A percentile compares a stretch with the other conserved stretches of the same genome.
Conservation (phyloP, 2,329 filamentous ascomycete genomes). For the Teratosphaeriaceae sp. region DNA sequence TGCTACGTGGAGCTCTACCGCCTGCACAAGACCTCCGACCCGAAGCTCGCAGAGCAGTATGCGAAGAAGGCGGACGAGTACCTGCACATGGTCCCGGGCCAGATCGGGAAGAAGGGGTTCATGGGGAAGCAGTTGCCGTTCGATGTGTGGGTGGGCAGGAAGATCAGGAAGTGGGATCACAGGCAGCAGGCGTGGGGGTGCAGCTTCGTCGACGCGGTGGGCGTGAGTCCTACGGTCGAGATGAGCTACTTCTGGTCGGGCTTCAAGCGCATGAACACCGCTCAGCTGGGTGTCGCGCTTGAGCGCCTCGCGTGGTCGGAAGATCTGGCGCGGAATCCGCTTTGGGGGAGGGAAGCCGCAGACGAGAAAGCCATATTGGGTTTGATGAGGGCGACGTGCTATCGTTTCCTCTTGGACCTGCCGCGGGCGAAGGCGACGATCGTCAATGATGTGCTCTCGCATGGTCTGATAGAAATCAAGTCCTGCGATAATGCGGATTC, state of each 20-base stretch:
- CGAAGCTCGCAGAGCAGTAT: conserved; percentile 43
- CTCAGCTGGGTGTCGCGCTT: conserved; percentile 59
- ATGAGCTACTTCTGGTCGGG: conserved; percentile 96
- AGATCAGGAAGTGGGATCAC: conserved; percentile 82
- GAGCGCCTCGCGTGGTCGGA: conserved; percentile 59
- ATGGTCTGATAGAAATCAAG: conserved; percentile 50
- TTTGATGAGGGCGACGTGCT: conserved; percentile 59
- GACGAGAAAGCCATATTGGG: conserved; percentile 61
- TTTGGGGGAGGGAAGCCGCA: conserved; percentile 45
- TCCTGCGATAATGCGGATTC: conserved; percentile 51
- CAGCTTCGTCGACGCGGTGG: conserved; percentile 71
- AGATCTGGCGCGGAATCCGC: conserved; percentile 49
- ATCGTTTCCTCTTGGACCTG: conserved; percentile 54
- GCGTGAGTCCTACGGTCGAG: conserved; percentile 74
- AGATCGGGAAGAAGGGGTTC: conserved; percentile 80
- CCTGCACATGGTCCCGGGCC: conserved; percentile 62
- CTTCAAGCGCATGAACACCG: conserved; percentile 66
- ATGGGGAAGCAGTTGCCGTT: conserved; percentile 87
- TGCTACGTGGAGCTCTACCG: conserved; percentile 80
- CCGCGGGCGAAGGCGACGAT: conserved; percentile 59
- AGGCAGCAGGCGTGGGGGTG: conserved; percentile 61
- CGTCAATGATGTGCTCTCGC: conserved; percentile 53
- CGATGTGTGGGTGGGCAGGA: conserved; percentile 76
- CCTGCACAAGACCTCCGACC: conserved; percentile 40
- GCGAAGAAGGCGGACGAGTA: conserved; percentile 55